A percentile compares a stretch with the other conserved stretches of the same genome.
Evolutionary conservation across 1,284 basidiomycete genomes (phyloP).

Genomic region (Fomitiporia mediterranea): DNA sequence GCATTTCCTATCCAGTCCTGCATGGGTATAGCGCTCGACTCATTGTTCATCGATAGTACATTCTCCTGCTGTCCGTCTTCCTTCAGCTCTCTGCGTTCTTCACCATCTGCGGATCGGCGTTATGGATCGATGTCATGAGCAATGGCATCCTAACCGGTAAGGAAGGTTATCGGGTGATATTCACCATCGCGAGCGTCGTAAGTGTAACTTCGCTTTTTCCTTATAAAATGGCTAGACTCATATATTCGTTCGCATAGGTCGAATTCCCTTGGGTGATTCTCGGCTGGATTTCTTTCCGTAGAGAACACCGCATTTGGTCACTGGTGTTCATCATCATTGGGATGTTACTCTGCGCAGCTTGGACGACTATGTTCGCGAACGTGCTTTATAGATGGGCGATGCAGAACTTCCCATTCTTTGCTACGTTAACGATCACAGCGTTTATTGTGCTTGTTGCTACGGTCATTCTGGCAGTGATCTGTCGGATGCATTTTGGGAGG

Average conservation of each 20-base stretch:
- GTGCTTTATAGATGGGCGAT: constrained; percentile 23
- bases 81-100: constrained; percentile 27
- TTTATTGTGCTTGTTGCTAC: constrained; percentile 21
- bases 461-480: constrained; percentile 23
- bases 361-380: constrained; percentile 24
- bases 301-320: constrained; percentile 23
- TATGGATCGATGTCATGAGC: constrained; percentile 26
- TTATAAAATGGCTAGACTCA: not conserved
- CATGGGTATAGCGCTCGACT: not conserved
- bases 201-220: constrained; percentile 7
- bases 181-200: constrained; percentile 21
- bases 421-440: constrained; percentile 22
- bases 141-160: constrained; percentile 14
- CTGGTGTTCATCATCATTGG: constrained; percentile 21
- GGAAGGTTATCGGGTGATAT: constrained; percentile 19
- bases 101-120: constrained; percentile 24
- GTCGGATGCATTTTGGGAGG: constrained; percentile 25
- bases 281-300: constrained; percentile 24
- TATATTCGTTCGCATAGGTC: constrained; percentile 1
- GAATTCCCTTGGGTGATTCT: constrained; percentile 20
- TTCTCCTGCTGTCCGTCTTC: constrained; percentile 24
- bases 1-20: not conserved
- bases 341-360: constrained; percentile 15
- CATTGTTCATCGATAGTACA: constrained; percentile 12
- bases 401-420: constrained; percentile 27